These are phyloP conservation scores for Draba incana DNA, from an alignment of 345 rosid genomes.

Conservation along the genomic window DNA sequence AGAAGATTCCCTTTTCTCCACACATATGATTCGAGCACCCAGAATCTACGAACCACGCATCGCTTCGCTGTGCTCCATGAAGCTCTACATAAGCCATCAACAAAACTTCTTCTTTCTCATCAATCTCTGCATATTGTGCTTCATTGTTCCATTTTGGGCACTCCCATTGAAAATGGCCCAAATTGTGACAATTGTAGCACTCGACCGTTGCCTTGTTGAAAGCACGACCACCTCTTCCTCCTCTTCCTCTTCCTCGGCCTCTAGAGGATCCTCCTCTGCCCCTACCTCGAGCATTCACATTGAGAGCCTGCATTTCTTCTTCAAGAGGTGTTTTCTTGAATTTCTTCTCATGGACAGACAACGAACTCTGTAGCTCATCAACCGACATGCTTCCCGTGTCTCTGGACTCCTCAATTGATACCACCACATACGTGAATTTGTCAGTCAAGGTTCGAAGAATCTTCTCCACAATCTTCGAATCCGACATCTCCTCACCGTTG, in stretches of 20 bases:
- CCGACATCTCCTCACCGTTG: too few relatives aligned
- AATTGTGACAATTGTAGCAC: neutral
- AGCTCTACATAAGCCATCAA: conserved; percentile 6
- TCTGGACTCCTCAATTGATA: too few relatives aligned
- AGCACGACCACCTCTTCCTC: too few relatives aligned
- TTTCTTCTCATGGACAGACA: too few relatives aligned
- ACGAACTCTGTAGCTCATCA: too few relatives aligned
- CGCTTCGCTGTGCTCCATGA: neutral
- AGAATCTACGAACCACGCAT: too few relatives aligned
- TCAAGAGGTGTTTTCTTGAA: too few relatives aligned
- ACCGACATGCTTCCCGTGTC: too few relatives aligned
- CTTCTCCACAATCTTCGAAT: too few relatives aligned
- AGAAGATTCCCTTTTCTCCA: neutral
- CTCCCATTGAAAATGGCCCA: neutral
- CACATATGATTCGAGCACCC: conserved; percentile 23
- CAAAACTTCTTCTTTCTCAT: neutral
- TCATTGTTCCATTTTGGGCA: neutral
- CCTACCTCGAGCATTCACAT: neutral
- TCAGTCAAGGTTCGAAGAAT: too few relatives aligned
- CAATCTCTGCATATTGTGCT: neutral
- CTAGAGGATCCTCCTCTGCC: neutral
- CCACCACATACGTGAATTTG: too few relatives aligned
- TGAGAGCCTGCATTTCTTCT: neutral
- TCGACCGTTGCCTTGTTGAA: too few relatives aligned
- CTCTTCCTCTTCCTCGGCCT: neutral